Conservation (phyloP, 441 rosid genomes). For the Jatropha podagrica region DNA sequence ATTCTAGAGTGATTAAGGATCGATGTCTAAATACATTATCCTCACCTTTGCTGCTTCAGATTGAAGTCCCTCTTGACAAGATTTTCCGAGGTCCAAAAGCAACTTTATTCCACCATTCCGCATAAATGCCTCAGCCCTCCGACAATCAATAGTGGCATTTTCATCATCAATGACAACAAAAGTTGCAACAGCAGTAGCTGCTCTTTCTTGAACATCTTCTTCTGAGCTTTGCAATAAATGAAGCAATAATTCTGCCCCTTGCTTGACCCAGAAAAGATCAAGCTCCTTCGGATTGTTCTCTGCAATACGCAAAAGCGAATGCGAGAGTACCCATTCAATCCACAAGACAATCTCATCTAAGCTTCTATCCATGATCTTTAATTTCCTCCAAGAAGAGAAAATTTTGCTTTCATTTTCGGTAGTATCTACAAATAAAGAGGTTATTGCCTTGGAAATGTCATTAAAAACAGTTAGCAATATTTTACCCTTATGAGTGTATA, state of each 20-base stretch:
- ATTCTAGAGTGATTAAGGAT: constrained; percentile 9
- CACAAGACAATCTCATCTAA: constrained; percentile 63
- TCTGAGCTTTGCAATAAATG: constrained; percentile 82
- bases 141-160: constrained; percentile 85
- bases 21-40: constrained; percentile 19
- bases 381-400: constrained; percentile 57
- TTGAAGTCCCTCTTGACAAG: constrained; percentile 93
- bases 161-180: constrained; percentile 71
- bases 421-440: constrained; percentile 64
- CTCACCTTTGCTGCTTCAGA: constrained; percentile 94
- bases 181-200: constrained; percentile 68
- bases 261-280: constrained; percentile 88
- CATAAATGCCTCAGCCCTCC: constrained; percentile 94
- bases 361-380: constrained; percentile 40
- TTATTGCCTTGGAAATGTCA: constrained; percentile 58
- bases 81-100: constrained; percentile 78
- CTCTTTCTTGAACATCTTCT: constrained; percentile 93
- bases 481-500: constrained; percentile 50
- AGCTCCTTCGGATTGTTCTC: constrained; percentile 79
- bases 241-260: constrained; percentile 78
- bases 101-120: constrained; percentile 79
- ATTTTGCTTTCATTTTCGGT: constrained; percentile 46
- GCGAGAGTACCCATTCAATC: constrained; percentile 86
- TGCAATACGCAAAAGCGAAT: constrained; percentile 73
- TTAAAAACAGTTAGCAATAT: constrained; percentile 56